These are phyloP conservation scores for Neurospora sp. DNA, from an alignment of 495 filamentous ascomycete genomes.

Conservation along the genomic window DNA sequence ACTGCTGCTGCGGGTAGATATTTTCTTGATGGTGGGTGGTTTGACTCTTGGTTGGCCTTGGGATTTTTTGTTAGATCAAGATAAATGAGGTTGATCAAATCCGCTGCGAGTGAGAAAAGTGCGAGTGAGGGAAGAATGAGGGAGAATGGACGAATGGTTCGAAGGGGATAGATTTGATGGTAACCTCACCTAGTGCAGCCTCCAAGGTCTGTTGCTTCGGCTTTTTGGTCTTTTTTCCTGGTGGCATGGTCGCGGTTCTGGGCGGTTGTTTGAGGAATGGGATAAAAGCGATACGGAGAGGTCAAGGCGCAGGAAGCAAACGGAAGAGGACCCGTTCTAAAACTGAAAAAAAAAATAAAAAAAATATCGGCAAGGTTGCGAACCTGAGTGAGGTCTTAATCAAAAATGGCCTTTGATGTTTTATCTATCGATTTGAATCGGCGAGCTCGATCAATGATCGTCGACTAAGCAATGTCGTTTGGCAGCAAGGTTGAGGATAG, in stretches of 20 bases:
- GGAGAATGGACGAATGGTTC: background rate
- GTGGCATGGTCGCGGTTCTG: background rate
- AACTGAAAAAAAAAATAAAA: background rate
- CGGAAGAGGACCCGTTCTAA: background rate
- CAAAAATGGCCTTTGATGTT: background rate
- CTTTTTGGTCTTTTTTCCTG: background rate
- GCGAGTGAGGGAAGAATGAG: background rate
- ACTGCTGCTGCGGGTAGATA: background rate
- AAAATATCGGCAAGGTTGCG: background rate
- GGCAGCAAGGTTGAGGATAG: background rate
- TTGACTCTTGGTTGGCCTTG: slow-evolving; percentile 1
- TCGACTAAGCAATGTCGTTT: background rate
- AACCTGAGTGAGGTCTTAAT: background rate
- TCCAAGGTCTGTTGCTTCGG: slow-evolving; percentile 18
- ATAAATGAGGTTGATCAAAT: background rate
- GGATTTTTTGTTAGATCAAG: background rate
- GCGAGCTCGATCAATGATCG: background rate
- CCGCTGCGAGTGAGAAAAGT: background rate
- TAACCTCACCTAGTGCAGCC: slow-evolving; percentile 8
- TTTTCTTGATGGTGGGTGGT: background rate
- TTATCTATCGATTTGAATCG: background rate
- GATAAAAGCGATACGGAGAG: background rate
- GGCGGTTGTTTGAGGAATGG: background rate
- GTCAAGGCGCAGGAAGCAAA: background rate
- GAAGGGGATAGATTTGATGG: background rate